These are phyloP conservation scores for Cryphonectria radicalis DNA, from an alignment of 2,329 filamentous ascomycete genomes.

Conservation along the genomic window DNA sequence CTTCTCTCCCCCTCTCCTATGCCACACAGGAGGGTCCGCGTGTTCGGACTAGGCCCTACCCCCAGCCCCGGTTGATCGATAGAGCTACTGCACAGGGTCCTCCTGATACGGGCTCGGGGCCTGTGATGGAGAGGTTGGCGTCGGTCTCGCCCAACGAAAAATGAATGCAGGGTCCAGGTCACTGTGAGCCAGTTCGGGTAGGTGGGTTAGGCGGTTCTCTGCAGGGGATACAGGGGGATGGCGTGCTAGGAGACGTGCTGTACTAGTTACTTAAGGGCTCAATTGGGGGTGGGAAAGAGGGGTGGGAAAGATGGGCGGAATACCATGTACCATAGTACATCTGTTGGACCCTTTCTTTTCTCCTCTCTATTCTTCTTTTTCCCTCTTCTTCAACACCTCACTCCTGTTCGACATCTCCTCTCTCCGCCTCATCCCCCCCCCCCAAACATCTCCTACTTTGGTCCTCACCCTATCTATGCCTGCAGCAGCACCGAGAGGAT, in stretches of 20 bases:
- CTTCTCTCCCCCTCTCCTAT: not conserved
- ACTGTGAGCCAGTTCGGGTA: slow-evolving; percentile 8
- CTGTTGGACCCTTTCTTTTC: slow-evolving; percentile 27
- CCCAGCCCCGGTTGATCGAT: not conserved
- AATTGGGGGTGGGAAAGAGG: not conserved
- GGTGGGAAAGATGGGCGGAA: slow-evolving; percentile 11
- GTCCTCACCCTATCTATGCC: not conserved
- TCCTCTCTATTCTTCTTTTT: not conserved
- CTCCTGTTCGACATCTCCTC: not conserved
- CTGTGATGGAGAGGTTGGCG: not conserved
- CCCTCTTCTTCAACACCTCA: not conserved
- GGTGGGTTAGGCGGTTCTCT: not conserved
- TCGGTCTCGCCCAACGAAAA: not conserved
- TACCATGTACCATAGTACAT: not conserved
- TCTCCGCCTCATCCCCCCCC: not conserved
- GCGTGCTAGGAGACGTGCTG: not conserved
- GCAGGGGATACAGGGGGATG: slow-evolving; percentile 11
- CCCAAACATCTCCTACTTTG: no score
- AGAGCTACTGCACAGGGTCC: not conserved
- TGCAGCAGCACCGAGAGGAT: not conserved
- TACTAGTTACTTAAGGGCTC: no score
- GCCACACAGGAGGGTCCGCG: not conserved
- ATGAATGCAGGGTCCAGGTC: not conserved
- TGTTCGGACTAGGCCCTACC: not conserved
- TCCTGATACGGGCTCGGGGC: not conserved